Base-by-base conservation (phyloP, 2,329 filamentous ascomycete species). In the Apiospora rasikravindrae region DNA sequence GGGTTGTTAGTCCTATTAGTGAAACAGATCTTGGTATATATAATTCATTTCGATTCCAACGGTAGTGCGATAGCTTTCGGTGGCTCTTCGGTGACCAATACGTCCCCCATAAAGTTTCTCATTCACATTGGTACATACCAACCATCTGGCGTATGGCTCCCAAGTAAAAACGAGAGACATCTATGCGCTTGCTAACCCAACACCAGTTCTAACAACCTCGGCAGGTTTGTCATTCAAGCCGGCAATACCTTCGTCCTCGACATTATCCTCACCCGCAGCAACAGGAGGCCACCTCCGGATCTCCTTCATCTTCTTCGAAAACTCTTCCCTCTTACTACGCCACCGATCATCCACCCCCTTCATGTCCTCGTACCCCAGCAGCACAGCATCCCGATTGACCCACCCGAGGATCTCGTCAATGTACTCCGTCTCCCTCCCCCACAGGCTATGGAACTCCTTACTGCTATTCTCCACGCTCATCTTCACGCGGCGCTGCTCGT, bases 371-470 rank as follows among this genome's bases (percentile, higher is more conserved):
- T 77, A 67, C 29, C 76, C 71, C 7, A 77, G 67, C 37, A 74
- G 73, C 6, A 40, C 67, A 19, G 78, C 71, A 19, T 78, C 76
- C 0, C 44, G 69, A 69, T 81, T 79, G 7, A 79, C 78, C 74
- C 78, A 80, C 22, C 66, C 70, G 49, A 81, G 71, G 1, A 82
- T 69, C 44, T 82, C 77, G 57, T 71, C 78, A 75, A 77, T 83
- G 77, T 78, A 84, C 74, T 42, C 77, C 74, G 71, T 78, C 76
- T 74, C 82, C 74, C 24, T 80, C 71, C 57, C 77, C 74, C 79
- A 68, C 73, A 85, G 73, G 29, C 83, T 81, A 75, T 85, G 81
- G 64, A 85, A 81, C 75, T 70, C 83, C 79, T 71, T 81, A 75
- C 69, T 81, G 75, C 71, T n/a, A n/a, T n/a, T n/a, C n/a, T n/a